These are phyloP conservation scores for Phytophthora pluvialis DNA, from an alignment of 352 stramenopile species.

Conservation along the genomic window DNA sequence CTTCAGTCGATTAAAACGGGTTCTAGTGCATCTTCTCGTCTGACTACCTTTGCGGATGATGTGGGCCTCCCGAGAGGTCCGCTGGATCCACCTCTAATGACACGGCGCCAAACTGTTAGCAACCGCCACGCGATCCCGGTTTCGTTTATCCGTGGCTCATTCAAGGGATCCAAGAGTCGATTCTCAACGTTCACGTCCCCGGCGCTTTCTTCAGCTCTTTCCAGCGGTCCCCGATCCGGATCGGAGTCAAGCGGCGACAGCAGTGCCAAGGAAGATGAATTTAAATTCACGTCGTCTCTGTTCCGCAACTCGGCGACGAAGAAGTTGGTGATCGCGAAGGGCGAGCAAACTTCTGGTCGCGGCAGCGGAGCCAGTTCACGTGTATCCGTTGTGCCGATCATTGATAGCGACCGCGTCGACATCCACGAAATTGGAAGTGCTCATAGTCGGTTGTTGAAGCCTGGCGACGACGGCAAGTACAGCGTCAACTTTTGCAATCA, in stretches of 20 bases:
- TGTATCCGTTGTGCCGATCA: constrained; percentile 64
- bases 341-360: constrained; percentile 33
- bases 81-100: constrained; percentile 57
- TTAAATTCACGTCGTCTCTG: constrained; percentile 70
- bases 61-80: constrained; percentile 72
- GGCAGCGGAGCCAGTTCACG: constrained; percentile 29
- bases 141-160: constrained; percentile 77
- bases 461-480: constrained; percentile 63
- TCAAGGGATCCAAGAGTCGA: constrained; percentile 74
- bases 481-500: constrained; percentile 69
- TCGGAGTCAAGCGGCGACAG: constrained; percentile 24
- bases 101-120: constrained; percentile 60
- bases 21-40: constrained; percentile 54
- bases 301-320: constrained; percentile 63
- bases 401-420: constrained; percentile 50
- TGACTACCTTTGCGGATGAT: constrained; percentile 69
- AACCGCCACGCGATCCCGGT: constrained; percentile 66
- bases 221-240: constrained; percentile 22
- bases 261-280: constrained; percentile 52
- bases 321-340: constrained; percentile 69
- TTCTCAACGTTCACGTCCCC: constrained; percentile 60
- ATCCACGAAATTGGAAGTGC: constrained; percentile 34
- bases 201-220: constrained; percentile 24
- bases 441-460: constrained; percentile 44
- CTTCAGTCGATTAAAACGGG: constrained; percentile 62